Evolutionary conservation across 164 flowering plant genomes (phyloP), one percentile per base, ranked within the genome.

Genomic region (Magnolia changhungtana): DNA sequence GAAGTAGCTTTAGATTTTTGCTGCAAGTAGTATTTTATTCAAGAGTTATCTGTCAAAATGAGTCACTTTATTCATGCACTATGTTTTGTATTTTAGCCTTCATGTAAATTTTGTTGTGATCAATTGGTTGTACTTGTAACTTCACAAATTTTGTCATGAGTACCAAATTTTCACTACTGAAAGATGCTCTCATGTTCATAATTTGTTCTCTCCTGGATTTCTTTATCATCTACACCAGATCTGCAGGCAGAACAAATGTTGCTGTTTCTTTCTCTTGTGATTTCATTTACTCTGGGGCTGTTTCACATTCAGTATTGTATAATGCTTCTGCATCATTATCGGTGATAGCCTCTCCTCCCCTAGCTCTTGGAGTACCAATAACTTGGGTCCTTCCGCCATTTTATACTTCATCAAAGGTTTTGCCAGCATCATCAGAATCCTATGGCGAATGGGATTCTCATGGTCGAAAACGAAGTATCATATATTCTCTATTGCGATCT

Each of bases 311-410:
- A 71, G 85, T 80, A 80, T 82, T 82, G 50, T 95, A 91, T 77
- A 84, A 72, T 86, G 91, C 93, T 66, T 88, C 92, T 61, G 66
- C 83, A 67, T 83, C 86, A 7, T 49, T 95, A 65, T 75, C 67
- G 78, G 99, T 95, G 79, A 88, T 92, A 49, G 72, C 97, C 73
- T 86, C 90, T 83, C 97, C 92, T 81, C 99, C 99, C 67, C 89
- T 93, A 81, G 88, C 97, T 78, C 93, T 91, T 80, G 99, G 99
- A 74, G 83, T 83, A 78, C 90, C 99, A 71, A 82, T 89, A 18
- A 95, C 99, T 10, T 95, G 99, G 99, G 69, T 95, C 73, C 90
- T 95, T 76, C 99, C 98, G 71, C 96, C 97, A 61, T 81, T 87
- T 79, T 95, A 95, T 80, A 88, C 86, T 45, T 77, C 98, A 67